Conservation (phyloP, 2,329 filamentous ascomycete genomes). For the Phialophora expanda region DNA sequence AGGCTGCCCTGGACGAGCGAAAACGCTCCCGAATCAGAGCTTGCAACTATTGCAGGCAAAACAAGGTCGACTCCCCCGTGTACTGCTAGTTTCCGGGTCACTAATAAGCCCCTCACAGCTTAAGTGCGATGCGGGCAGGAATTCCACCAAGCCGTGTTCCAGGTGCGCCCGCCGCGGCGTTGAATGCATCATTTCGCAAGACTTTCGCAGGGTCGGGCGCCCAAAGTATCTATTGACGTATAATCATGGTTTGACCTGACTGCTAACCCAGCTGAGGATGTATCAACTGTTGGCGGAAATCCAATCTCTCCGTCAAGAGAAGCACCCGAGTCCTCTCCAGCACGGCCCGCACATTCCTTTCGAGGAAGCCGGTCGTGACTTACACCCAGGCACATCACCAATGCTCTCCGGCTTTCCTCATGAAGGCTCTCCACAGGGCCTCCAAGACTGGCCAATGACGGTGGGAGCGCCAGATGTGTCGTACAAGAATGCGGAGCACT, state of each 20-base stretch:
- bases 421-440: not conserved
- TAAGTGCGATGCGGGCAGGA: slow-evolving; percentile 20
- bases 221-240: slow-evolving; percentile 19
- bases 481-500: not conserved
- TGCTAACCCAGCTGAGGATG: slow-evolving; percentile 17
- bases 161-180: slow-evolving; percentile 12
- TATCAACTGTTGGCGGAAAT: slow-evolving; percentile 32
- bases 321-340: not conserved
- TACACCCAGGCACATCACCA: not conserved
- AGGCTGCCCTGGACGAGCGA: not conserved
- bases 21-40: slow-evolving; percentile 45
- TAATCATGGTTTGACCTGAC: slow-evolving; percentile 7
- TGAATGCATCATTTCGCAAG: slow-evolving; percentile 14
- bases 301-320: slow-evolving; percentile 9
- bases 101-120: slow-evolving; percentile 10
- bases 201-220: slow-evolving; percentile 14
- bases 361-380: not conserved
- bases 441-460: not conserved
- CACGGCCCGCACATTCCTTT: not conserved
- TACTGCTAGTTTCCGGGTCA: not conserved
- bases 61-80: slow-evolving; percentile 59
- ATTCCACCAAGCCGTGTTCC: slow-evolving; percentile 25
- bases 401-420: not conserved
- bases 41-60: slow-evolving; percentile 71
- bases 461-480: not conserved